Conservation (phyloP, 805 yeast genomes). For the Kazachstania psychrophila region DNA sequence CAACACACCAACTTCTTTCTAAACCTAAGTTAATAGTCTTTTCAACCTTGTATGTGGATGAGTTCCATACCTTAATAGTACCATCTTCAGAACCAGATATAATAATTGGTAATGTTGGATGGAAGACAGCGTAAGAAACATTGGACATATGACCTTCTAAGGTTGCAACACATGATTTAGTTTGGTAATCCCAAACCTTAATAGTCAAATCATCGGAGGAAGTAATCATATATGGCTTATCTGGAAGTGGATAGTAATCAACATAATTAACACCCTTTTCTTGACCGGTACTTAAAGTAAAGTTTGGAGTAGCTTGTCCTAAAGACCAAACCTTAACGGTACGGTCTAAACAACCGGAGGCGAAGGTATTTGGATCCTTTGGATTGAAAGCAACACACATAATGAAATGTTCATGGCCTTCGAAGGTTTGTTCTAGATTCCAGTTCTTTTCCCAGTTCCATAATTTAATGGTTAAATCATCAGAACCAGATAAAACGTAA, state of each 20-base stretch:
- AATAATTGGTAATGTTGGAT: constrained; percentile 91
- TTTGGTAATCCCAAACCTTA: constrained; percentile 94
- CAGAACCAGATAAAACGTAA: constrained; percentile 77
- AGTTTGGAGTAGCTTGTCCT: constrained; percentile 80
- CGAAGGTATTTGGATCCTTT: constrained; percentile 94
- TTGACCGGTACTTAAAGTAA: constrained; percentile 84
- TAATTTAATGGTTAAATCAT: constrained; percentile 81
- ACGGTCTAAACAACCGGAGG: constrained; percentile 91
- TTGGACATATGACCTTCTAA: constrained; percentile 89
- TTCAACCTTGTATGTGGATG: constrained; percentile 88
- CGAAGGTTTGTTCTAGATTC: constrained; percentile 82
- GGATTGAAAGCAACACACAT: constrained; percentile 95
- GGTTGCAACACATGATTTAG: constrained; percentile 89
- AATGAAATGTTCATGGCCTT: constrained; percentile 92
- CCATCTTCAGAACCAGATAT: constrained; percentile 97
- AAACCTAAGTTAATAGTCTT: constrained; percentile 83
- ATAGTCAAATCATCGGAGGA: constrained; percentile 85
- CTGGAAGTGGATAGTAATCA: constrained; percentile 94
- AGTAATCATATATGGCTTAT: constrained; percentile 90
- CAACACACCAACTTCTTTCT: constrained; percentile 95
- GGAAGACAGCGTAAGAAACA: constrained; percentile 95
- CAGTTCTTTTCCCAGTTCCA: constrained; percentile 98
- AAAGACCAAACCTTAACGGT: constrained; percentile 96
- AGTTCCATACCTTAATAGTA: constrained; percentile 87
- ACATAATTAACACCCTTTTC: constrained; percentile 92